Evolutionary conservation across 805 yeast genomes (phyloP).

Genomic region (Metschnikowia continentalis): DNA sequence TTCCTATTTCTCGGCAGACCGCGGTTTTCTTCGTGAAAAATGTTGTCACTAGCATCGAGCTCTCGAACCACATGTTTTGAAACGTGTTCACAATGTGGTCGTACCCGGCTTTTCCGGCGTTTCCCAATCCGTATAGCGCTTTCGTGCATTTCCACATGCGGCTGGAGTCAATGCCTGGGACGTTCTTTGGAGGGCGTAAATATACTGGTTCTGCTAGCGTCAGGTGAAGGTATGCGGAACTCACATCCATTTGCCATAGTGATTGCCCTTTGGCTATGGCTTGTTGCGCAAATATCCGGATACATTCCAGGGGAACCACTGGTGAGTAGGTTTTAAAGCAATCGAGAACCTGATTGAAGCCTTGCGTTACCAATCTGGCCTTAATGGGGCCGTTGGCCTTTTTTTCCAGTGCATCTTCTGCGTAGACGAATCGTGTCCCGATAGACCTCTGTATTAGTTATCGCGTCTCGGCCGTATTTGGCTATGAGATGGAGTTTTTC

Average conservation of each 20-base stretch:
- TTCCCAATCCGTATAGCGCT: too few relatives aligned
- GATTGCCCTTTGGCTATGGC: not conserved
- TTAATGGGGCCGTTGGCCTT: slow-evolving; percentile 2
- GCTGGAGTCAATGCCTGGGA: not conserved
- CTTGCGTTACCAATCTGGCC: slow-evolving; percentile 4
- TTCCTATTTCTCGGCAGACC: too few relatives aligned
- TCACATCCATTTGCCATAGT: slow-evolving; percentile 3
- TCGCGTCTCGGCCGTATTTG: not conserved
- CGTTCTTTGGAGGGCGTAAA: not conserved
- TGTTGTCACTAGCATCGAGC: too few relatives aligned
- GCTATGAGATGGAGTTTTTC: not conserved
- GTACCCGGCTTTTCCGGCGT: too few relatives aligned
- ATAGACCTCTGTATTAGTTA: not conserved
- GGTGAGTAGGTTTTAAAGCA: slow-evolving; percentile 3
- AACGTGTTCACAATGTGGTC: too few relatives aligned
- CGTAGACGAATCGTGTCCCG: not conserved
- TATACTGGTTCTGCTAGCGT: slow-evolving; percentile 1
- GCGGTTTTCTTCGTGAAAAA: too few relatives aligned
- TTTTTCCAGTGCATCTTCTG: slow-evolving; percentile 1
- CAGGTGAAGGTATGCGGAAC: slow-evolving; percentile 4
- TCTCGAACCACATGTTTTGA: too few relatives aligned
- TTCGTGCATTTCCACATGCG: too few relatives aligned
- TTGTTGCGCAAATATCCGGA: not conserved
- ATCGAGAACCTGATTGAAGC: not conserved
- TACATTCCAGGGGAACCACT: not conserved